Evolutionary conservation across 345 rosid genomes (phyloP).

Genomic region (Euphorbia tirucalli): DNA sequence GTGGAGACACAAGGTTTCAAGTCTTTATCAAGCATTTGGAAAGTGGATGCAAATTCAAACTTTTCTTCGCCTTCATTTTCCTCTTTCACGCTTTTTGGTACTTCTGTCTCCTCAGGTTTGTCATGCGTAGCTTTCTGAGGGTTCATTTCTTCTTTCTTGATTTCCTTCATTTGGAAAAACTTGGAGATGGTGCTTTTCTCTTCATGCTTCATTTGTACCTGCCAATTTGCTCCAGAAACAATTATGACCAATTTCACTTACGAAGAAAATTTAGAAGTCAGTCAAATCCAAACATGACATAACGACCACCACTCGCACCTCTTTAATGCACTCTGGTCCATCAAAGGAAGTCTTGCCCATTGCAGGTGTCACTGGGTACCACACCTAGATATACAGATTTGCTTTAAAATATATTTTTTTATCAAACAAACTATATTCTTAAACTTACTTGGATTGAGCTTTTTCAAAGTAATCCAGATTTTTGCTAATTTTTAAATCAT

Average conservation of each 20-base stretch:
- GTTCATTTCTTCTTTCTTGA: constrained; percentile 39
- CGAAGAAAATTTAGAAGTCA: not conserved
- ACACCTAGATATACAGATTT: constrained; percentile 41
- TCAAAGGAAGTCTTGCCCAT: constrained; percentile 76
- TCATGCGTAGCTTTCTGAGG: constrained; percentile 22
- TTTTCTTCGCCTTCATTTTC: constrained; percentile 26
- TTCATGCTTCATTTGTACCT: constrained; percentile 54
- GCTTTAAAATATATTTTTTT: not conserved
- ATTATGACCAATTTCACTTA: not conserved
- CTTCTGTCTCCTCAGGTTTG: constrained; percentile 15
- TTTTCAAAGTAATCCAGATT: not conserved
- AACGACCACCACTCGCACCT: constrained; percentile 36
- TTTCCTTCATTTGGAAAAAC: constrained; percentile 55
- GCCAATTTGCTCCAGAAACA: constrained; percentile 20
- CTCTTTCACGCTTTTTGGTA: constrained; percentile 25
- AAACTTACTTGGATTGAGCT: not conserved
- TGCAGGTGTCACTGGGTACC: constrained; percentile 86
- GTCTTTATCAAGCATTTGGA: constrained; percentile 18
- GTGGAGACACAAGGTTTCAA: constrained; percentile 14
- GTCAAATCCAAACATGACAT: not conserved
- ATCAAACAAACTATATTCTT: too few species aligned
- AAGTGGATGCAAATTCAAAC: constrained; percentile 4
- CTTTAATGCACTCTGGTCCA: constrained; percentile 88
- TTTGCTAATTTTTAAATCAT: not conserved
- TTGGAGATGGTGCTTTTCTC: constrained; percentile 62